phyloP scores from a whole-genome alignment of 768 basidiomycete genomes.

The Asterophora lycoperdoides region DNA sequence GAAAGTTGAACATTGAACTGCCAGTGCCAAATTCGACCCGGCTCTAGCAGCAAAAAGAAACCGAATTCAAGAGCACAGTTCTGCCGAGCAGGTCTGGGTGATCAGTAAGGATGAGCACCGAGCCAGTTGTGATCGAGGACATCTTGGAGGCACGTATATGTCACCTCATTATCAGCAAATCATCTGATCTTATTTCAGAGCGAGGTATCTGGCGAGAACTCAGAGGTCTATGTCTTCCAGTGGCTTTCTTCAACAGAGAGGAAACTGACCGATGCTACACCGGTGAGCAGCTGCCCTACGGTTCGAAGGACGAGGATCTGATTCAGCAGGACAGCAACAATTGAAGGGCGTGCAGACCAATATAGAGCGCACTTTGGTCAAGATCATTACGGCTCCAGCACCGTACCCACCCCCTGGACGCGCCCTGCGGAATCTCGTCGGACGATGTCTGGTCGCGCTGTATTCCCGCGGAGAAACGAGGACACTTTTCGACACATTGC shows the following conservation, averaged over 20 bases:
- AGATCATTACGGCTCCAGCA: slow-evolving; percentile 59
- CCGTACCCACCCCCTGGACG: slow-evolving; percentile 84
- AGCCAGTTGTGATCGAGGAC: slow-evolving; percentile 20
- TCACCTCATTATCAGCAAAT: background rate
- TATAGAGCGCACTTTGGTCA: slow-evolving; percentile 62
- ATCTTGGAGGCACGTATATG: slow-evolving; percentile 25
- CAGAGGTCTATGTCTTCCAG: slow-evolving; percentile 79
- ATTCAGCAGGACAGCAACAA: slow-evolving; percentile 44
- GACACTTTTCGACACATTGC: slow-evolving; percentile 83
- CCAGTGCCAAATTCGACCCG: too few species aligned
- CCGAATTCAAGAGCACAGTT: too few species aligned
- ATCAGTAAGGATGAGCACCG: slow-evolving; percentile 5
- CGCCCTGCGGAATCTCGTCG: slow-evolving; percentile 73
- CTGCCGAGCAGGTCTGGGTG: too few species aligned
- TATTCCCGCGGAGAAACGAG: slow-evolving; percentile 81
- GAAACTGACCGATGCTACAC: slow-evolving; percentile 41
- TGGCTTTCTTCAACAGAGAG: slow-evolving; percentile 73
- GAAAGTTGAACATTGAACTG: too few species aligned
- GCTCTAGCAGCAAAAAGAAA: too few species aligned
- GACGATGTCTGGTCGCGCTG: slow-evolving; percentile 68
- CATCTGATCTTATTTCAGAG: slow-evolving; percentile 38
- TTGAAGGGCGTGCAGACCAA: slow-evolving; percentile 60
- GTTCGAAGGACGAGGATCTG: slow-evolving; percentile 1
- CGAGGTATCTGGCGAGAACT: slow-evolving; percentile 67
- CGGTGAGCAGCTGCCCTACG: slow-evolving; percentile 46